phyloP scores from a whole-genome alignment of 441 rosid species.

The Arabidopsis lyrata region DNA sequence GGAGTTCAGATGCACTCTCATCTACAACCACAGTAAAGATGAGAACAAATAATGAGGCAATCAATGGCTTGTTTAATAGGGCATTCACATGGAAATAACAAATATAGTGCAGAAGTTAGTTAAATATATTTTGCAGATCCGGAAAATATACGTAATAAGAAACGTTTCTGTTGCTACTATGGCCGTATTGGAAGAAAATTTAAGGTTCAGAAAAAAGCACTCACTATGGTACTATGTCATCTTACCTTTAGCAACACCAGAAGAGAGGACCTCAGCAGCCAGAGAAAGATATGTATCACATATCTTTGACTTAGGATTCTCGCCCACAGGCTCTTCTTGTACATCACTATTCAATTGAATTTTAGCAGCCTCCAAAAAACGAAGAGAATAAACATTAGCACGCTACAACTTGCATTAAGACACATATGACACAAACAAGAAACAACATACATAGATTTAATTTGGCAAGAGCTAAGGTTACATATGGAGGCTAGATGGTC shows the following conservation, averaged over 20 bases:
- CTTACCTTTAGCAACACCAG: conserved; percentile 62
- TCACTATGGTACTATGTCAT: conserved; percentile 38
- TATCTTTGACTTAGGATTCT: conserved; percentile 58
- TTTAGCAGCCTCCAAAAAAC: conserved; percentile 70
- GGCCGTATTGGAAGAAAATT: conserved; percentile 12
- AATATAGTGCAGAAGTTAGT: conserved; percentile 23
- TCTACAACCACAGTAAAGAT: conserved; percentile 52
- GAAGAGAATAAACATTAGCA: conserved; percentile 36
- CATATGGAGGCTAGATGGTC: conserved; percentile 12
- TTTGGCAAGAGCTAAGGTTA: conserved; percentile 35
- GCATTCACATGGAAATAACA: conserved; percentile 31
- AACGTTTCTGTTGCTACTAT: conserved; percentile 6
- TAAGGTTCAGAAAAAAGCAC: conserved; percentile 14
- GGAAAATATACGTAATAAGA: conserved; percentile 1
- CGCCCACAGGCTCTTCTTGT: conserved; percentile 64
- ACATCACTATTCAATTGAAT: conserved; percentile 70
- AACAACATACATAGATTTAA: conserved; percentile 26
- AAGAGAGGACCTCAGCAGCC: conserved; percentile 62
- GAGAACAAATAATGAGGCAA: conserved; percentile 23
- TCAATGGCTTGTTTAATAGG: conserved; percentile 23
- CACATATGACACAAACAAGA: conserved; percentile 23
- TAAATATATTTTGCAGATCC: conserved; percentile 14
- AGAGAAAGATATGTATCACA: conserved; percentile 68
- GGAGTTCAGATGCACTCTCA: conserved; percentile 56
- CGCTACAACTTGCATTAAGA: conserved; percentile 24